A percentile compares a stretch with the other conserved stretches of the same genome.
Conservation (phyloP, 371 early-diverging fungal genomes). For the Mortierella sp. region DNA sequence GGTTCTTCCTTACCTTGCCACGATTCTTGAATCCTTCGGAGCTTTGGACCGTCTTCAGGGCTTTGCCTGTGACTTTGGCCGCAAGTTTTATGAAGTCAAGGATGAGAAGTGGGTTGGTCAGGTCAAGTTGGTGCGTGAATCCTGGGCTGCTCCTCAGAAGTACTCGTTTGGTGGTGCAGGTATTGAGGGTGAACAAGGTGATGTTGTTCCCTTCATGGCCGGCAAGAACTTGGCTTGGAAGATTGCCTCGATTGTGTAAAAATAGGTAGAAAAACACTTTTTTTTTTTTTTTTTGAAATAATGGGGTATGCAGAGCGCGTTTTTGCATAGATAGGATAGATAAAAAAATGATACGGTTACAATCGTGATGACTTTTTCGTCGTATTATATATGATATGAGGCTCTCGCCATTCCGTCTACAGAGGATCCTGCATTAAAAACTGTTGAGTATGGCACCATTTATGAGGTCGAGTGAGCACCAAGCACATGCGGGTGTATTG, state of each 20-base stretch:
- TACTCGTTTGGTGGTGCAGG: conserved; percentile 65
- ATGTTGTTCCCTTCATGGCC: conserved; percentile 91
- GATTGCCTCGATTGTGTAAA: conserved; percentile 57
- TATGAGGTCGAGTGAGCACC: no score
- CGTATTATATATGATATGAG: no score
- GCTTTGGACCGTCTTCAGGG: conserved; percentile 80
- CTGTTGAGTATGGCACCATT: no score
- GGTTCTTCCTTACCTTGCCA: conserved; percentile 87
- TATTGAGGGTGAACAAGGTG: conserved; percentile 58
- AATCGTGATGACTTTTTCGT: no score
- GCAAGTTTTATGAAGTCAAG: conserved; percentile 83
- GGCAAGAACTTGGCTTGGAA: conserved; percentile 80
- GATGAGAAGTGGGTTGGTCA: conserved; percentile 62
- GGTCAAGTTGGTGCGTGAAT: conserved; percentile 67
- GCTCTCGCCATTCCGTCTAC: no score
- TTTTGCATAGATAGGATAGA: no score
- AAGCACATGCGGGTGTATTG: no score
- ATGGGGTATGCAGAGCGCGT: no score
- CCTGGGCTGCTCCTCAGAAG: conserved; percentile 65
- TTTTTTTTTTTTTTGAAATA: no score
- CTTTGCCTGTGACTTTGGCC: conserved; percentile 89
- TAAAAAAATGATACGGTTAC: no score
- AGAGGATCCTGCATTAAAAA: no score
- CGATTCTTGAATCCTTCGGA: conserved; percentile 88
- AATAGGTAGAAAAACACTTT: no score